These are phyloP conservation scores for Pleurotus platypus DNA, from an alignment of 768 basidiomycete species.

Conservation along the genomic window DNA sequence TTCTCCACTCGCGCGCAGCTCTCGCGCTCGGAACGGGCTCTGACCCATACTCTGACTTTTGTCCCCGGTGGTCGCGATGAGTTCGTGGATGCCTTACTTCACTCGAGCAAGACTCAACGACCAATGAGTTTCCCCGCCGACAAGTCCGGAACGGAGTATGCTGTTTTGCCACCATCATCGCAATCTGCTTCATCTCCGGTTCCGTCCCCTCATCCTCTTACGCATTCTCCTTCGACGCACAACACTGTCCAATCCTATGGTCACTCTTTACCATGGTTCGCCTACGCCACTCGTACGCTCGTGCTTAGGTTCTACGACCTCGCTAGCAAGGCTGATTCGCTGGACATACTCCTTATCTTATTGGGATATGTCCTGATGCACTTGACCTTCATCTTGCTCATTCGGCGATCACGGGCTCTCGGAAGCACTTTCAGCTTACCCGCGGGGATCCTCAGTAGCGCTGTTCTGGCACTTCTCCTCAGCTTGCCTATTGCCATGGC, in stretches of 20 bases:
- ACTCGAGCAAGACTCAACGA: slow-evolving; percentile 4
- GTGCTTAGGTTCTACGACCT: slow-evolving; percentile 83
- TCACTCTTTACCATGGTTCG: slow-evolving; percentile 81
- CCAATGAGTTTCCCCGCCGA: slow-evolving; percentile 26
- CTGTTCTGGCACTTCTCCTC: slow-evolving; percentile 79
- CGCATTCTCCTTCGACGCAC: background rate
- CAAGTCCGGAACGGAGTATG: slow-evolving; percentile 42
- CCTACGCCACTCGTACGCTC: slow-evolving; percentile 76
- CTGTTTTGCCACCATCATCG: slow-evolving; percentile 33
- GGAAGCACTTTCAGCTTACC: slow-evolving; percentile 62
- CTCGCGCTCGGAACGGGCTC: slow-evolving; percentile 27
- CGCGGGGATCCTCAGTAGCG: slow-evolving; percentile 73
- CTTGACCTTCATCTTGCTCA: slow-evolving; percentile 86
- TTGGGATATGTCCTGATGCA: slow-evolving; percentile 96
- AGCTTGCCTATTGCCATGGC: slow-evolving; percentile 72
- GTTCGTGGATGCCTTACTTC: slow-evolving; percentile 36
- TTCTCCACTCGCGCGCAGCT: slow-evolving; percentile 24
- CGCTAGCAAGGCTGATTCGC: slow-evolving; percentile 90
- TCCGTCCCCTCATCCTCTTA: slow-evolving; percentile 11
- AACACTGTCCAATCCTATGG: slow-evolving; percentile 38
- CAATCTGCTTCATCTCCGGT: slow-evolving; percentile 4
- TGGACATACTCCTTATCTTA: slow-evolving; percentile 93
- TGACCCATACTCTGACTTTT: slow-evolving; percentile 50
- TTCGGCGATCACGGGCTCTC: slow-evolving; percentile 82
- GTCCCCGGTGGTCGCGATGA: slow-evolving; percentile 44